These are phyloP conservation scores for Ensete glaucum DNA, from an alignment of 176 grass and related monocot genomes.

Conservation along the genomic window DNA sequence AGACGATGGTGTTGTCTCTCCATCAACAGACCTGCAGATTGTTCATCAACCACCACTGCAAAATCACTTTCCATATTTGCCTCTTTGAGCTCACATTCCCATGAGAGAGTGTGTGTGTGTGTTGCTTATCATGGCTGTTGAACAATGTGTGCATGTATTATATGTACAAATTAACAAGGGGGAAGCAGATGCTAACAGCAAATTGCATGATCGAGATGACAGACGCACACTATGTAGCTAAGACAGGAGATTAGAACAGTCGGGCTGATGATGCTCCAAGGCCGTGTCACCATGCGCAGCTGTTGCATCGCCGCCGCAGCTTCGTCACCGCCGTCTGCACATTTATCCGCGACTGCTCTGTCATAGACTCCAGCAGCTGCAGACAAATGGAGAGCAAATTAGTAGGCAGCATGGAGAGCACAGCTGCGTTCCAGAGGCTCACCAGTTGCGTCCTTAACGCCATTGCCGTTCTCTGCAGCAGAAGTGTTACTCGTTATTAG, in stretches of 20 bases:
- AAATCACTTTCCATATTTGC: neutral
- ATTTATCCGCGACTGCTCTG: constrained; percentile 19
- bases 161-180: too few species aligned
- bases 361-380: constrained; percentile 26
- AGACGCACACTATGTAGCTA: too few species aligned
- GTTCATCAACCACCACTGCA: constrained; percentile 6
- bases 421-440: neutral
- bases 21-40: constrained; percentile 3
- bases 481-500: neutral
- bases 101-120: too few species aligned
- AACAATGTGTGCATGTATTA: too few species aligned
- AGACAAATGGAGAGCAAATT: neutral
- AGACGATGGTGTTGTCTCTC: constrained; percentile 1
- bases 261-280: too few species aligned
- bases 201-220: too few species aligned
- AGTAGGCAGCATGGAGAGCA: neutral
- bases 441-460: constrained; percentile 56
- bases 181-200: too few species aligned
- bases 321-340: constrained; percentile 10
- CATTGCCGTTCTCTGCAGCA: constrained; percentile 42
- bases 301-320: constrained; percentile 20
- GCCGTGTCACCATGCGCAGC: constrained; percentile 22
- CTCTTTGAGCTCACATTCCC: too few species aligned
- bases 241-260: too few species aligned
- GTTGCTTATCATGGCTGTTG: neutral